Evolutionary conservation across 345 rosid species (phyloP).

Genomic region (Brassica nigra): DNA sequence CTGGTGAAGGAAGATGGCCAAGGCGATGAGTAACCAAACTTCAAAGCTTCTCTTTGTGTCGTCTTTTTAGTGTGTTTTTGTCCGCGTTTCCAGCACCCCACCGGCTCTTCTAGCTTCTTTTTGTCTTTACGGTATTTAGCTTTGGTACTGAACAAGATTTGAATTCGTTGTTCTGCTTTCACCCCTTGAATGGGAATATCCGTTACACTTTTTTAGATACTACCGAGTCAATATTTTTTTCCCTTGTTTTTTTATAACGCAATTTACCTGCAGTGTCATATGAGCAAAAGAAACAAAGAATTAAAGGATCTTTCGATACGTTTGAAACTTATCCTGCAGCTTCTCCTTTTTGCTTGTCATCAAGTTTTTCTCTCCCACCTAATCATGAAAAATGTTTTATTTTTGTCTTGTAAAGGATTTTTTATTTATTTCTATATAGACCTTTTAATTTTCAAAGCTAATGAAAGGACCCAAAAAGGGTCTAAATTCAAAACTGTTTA

Average conservation of each 20-base stretch:
- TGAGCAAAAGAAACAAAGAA: not conserved
- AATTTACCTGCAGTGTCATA: not conserved
- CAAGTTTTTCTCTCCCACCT: no score
- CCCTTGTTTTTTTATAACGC: no score
- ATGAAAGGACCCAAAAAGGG: no score
- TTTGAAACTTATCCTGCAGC: no score
- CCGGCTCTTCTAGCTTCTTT: not conserved
- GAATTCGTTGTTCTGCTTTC: not conserved
- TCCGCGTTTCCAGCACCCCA: conserved; percentile 5
- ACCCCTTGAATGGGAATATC: not conserved
- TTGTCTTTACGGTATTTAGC: not conserved
- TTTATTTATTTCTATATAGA: no score
- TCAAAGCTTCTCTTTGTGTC: conserved; percentile 2
- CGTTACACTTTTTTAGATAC: not conserved
- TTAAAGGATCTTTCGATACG: no score
- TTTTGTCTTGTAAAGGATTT: no score
- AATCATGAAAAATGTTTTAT: no score
- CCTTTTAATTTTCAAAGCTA: no score
- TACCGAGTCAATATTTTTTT: no score
- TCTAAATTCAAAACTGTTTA: no score
- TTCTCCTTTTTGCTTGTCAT: no score
- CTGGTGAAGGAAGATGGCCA: conserved; percentile 91
- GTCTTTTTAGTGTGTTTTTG: conserved; percentile 24
- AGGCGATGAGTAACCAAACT: conserved; percentile 41
- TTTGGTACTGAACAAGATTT: not conserved